Base-by-base conservation (phyloP, 208 protist genomes). In the Trypanosoma cruzi region DNA sequence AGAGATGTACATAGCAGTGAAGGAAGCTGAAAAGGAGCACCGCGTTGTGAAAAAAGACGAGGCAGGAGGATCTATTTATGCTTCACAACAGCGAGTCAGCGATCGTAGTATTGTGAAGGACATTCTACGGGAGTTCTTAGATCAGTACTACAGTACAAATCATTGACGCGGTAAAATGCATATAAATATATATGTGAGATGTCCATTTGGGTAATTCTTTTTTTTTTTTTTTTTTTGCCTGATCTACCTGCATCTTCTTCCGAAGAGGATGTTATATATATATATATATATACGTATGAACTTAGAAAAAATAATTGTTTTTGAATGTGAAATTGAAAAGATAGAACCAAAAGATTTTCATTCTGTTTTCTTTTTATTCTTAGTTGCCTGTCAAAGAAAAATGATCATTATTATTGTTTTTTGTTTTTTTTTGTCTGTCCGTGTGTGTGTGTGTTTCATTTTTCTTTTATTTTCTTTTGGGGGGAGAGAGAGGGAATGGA, bases 61-160 rank as follows among this genome's bases (percentile, higher is more conserved):
- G 10, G 73, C 67, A 4, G 84, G 89, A 48, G 94, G 79, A 22
- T 93, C 96, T 32, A 73, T 99, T 40, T 99, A 99, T 70, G 97
- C 96, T 67, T 95, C 94, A 49, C 86, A 93, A 26, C 88, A 97
- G 49, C 79, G 82, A 57, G 66, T 99, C 20, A 88, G 91, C 7
- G 97, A 99, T 66, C 80, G 94, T 48, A 88, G 77, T 29, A 95
- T 98, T 36, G 73, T 98, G 63, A 80, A 95, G 62, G 92, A 97
- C 62, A 77, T 94, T 2, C 73, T 93, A 20, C 72, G 78, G 22
- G 87, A 93, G 68, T 97, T 90, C 70, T 76, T 97, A 5, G 89
- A 85, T 60, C 73, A 65, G 18, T 97, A 95, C 77, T 97, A 97
- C 81, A 84, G 73, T 13, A 77, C 65, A 10, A 64, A 75, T 24